Evolutionary conservation across 164 flowering plant genomes (phyloP), one percentile per base, ranked within the genome.

Genomic region (Chimonanthus praecox): DNA sequence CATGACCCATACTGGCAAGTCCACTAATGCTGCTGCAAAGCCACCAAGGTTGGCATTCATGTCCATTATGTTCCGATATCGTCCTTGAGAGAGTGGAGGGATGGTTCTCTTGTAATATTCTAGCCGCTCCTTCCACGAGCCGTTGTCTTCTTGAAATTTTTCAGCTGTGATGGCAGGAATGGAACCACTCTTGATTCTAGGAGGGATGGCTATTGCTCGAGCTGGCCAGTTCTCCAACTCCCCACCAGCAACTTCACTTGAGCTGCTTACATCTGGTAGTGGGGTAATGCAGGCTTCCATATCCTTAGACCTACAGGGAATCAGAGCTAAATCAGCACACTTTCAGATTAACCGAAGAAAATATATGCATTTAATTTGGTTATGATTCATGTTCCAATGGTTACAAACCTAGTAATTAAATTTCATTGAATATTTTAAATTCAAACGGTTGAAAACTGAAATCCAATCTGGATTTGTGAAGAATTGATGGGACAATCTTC

Each of bases 1-100:
- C 99, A 96, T 96, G 13, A 96, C 98, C 99, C 99, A 96, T 5
- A 87, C 89, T 0, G 97, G 97, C 77, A 85, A 90, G 46, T 90
- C 88, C 44, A 76, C 2, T 76, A 92, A 8, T 7, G 92, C 92
- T 43, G 99, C 97, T 21, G 99, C 97, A 74, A 96, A 96, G 67
- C 99, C 98, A 7, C 99, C 98, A 4, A 96, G 72, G 62, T 88
- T 69, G 10, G 99, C 97, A 72, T 96, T 96, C 98, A 94, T 94
- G 90, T 96, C 99, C 97, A 96, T 85, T 46, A 95, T 75, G 76
- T 95, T 96, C 48, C 99, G 75, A 77, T 82, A 92, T 54, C 88
- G 72, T 68, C 97, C 97, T 71, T 82, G 83, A 0, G 78, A 16
- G 4, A 96, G 68, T 2, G 86, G 76, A 33, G 74, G 65, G 44